A percentile compares a stretch with the other conserved stretches of the same genome.
Evolutionary conservation across 2,329 filamentous ascomycete genomes (phyloP).

Genomic region (Fusarium newnesense): DNA sequence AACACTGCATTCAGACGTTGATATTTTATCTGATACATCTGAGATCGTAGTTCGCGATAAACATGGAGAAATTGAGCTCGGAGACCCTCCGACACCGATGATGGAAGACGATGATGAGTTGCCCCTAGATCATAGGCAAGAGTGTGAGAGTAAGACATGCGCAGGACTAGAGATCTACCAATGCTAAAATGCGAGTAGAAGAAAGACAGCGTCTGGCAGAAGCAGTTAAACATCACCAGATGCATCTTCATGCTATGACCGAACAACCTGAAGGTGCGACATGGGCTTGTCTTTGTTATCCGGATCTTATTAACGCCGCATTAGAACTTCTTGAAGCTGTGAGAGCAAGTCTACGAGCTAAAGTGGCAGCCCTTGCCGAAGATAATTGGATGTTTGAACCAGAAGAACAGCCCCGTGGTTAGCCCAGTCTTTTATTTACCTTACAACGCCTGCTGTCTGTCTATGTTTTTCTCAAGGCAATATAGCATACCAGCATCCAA

Average conservation of each 20-base stretch:
- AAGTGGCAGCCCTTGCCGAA: conserved; percentile 78
- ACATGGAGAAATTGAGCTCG: conserved; percentile 71
- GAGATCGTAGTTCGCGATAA: conserved; percentile 72
- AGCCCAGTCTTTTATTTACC: conserved; percentile 38
- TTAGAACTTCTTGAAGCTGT: conserved; percentile 76
- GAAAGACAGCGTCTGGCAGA: conserved; percentile 70
- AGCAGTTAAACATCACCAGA: conserved; percentile 69
- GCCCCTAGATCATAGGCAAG: conserved; percentile 66
- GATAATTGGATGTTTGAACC: conserved; percentile 93
- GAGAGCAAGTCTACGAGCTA: conserved; percentile 74
- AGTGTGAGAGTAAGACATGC: conserved; percentile 61
- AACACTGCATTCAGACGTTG: conserved; percentile 60
- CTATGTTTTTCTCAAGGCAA: conserved; percentile 38
- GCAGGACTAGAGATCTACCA: not conserved
- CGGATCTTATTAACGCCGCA: conserved; percentile 21
- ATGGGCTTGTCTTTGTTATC: not conserved
- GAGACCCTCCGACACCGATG: conserved; percentile 63
- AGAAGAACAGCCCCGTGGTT: conserved; percentile 62
- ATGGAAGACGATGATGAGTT: conserved; percentile 66
- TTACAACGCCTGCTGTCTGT: conserved; percentile 44
- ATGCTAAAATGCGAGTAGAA: conserved; percentile 50
- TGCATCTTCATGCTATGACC: conserved; percentile 63
- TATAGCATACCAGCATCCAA: conserved; percentile 39
- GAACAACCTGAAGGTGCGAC: conserved; percentile 73
- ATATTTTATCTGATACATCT: conserved; percentile 55